Evolutionary conservation across 768 basidiomycete genomes (phyloP).

Genomic region (Macrolepiota fuliginosa): DNA sequence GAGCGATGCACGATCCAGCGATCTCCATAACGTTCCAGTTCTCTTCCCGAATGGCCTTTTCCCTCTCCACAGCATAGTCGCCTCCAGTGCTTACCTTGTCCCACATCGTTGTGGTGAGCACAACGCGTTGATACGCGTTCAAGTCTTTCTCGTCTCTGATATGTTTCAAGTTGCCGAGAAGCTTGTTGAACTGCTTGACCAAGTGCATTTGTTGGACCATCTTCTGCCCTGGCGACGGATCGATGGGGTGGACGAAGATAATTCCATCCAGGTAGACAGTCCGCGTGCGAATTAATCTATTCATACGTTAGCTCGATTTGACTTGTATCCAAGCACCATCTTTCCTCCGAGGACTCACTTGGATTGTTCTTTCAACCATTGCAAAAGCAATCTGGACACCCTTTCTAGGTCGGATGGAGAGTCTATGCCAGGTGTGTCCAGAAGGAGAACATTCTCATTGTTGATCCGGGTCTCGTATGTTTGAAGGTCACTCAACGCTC

Average conservation of each 20-base stretch:
- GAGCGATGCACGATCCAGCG: neutral
- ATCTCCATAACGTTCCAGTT: slow-evolving; percentile 3
- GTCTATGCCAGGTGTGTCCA: slow-evolving; percentile 1
- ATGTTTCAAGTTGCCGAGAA: neutral
- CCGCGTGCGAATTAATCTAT: neutral
- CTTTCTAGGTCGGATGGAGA: neutral
- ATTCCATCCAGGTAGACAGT: neutral
- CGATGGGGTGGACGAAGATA: neutral
- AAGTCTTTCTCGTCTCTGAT: neutral
- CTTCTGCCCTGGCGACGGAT: neutral
- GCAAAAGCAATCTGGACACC: neutral
- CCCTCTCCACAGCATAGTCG: neutral
- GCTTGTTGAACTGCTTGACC: neutral
- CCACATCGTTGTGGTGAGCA: slow-evolving; percentile 7
- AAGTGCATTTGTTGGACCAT: neutral
- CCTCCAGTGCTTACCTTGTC: neutral
- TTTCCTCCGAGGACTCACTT: neutral
- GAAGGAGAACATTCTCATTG: neutral
- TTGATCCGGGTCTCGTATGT: neutral
- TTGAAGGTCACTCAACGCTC: neutral
- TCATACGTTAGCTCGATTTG: neutral
- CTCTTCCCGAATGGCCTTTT: neutral
- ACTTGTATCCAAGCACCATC: neutral
- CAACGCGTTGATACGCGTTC: neutral
- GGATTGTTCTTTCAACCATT: neutral